phyloP scores from a whole-genome alignment of 225 moss, liverwort and hornwort genomes.

The Anthoceros angustus region DNA sequence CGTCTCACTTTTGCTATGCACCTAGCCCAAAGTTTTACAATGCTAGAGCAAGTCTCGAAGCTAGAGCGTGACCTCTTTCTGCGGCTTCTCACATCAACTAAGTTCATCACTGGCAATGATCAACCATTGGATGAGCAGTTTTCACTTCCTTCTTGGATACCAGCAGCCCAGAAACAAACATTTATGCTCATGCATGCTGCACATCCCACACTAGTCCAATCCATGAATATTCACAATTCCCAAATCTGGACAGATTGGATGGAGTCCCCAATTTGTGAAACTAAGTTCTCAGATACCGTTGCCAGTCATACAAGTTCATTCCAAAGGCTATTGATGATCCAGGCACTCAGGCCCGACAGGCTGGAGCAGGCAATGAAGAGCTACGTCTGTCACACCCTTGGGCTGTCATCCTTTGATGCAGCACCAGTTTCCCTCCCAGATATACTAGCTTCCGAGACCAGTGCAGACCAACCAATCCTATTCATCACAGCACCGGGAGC shows the following conservation, averaged over 20 bases:
- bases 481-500: slow-evolving; percentile 21
- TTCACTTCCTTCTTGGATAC: slow-evolving; percentile 14
- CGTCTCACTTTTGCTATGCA: slow-evolving; percentile 21
- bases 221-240: slow-evolving; percentile 15
- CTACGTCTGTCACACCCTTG: slow-evolving; percentile 14
- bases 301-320: slow-evolving; percentile 14
- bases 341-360: slow-evolving; percentile 18
- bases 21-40: slow-evolving; percentile 9
- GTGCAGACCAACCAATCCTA: slow-evolving; percentile 9
- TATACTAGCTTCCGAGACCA: slow-evolving; percentile 10
- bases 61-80: slow-evolving; percentile 16
- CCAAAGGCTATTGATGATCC: slow-evolving; percentile 17
- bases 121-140: neutral
- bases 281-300: slow-evolving; percentile 14
- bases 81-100: slow-evolving; percentile 4
- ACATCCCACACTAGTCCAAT: slow-evolving; percentile 17
- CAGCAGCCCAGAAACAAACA: slow-evolving; percentile 9
- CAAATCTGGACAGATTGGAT: slow-evolving; percentile 13
- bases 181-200: slow-evolving; percentile 10
- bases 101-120: neutral
- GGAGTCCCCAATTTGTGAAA: slow-evolving; percentile 5
- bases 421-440: slow-evolving; percentile 9
- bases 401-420: slow-evolving; percentile 9
- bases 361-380: slow-evolving; percentile 18
- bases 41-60: slow-evolving; percentile 5